phyloP scores from a whole-genome alignment of 192 early-diverging fungal genomes.

The Gaertneriomyces sp. region DNA sequence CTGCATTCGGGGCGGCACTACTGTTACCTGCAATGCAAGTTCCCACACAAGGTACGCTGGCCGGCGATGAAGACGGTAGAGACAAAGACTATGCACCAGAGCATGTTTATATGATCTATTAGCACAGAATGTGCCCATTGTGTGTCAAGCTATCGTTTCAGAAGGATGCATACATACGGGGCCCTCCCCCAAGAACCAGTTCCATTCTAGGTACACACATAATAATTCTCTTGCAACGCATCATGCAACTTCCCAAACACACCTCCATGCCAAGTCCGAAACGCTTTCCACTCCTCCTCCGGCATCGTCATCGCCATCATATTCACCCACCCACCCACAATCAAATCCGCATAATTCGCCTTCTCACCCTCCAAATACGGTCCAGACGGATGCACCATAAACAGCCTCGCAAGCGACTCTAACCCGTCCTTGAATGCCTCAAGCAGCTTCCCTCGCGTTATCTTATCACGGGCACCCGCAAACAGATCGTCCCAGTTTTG shows the following conservation, averaged over 20 bases:
- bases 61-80: too few relatives aligned
- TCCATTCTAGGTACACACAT: too few relatives aligned
- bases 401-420: not conserved
- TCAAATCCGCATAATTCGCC: conserved; percentile 3
- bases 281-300: not conserved
- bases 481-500: not conserved
- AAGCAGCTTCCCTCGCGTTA: not conserved
- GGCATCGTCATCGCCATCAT: not conserved
- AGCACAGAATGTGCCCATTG: too few relatives aligned
- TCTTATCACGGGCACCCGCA: not conserved
- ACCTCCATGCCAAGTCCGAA: not conserved
- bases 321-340: conserved; percentile 4
- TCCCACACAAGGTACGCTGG: too few relatives aligned
- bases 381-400: not conserved
- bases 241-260: conserved; percentile 3
- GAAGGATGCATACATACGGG: too few relatives aligned
- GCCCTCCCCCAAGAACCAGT: too few relatives aligned
- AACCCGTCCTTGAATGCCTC: not conserved
- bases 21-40: too few relatives aligned
- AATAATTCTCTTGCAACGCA: not conserved
- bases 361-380: not conserved
- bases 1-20: too few relatives aligned
- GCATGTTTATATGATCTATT: too few relatives aligned
- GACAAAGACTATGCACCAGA: too few relatives aligned
- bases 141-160: too few relatives aligned